Percentiles rank a stretch among this genome's conserved stretches.
Evolutionary conservation across 1,284 basidiomycete species (phyloP).

Genomic region (Leccinum variabile): DNA sequence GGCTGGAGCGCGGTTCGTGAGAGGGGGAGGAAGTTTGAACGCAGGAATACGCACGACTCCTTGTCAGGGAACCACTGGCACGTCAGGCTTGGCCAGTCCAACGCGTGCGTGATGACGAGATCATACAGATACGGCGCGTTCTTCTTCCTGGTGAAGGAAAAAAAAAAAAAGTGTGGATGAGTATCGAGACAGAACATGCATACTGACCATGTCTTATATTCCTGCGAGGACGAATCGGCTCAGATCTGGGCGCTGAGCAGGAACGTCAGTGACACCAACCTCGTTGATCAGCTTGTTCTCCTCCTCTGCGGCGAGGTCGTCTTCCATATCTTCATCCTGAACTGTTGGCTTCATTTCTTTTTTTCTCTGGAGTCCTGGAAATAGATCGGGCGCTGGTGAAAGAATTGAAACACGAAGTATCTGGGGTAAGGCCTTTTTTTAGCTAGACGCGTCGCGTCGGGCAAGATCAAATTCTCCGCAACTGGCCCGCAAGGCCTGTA

Average conservation of each 20-base stretch:
- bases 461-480: neutral
- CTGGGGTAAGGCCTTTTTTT: conserved; percentile 7
- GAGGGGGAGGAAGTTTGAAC: neutral
- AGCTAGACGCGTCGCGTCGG: conserved; percentile 1
- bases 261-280: conserved; percentile 46
- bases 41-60: conserved; percentile 66
- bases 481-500: neutral
- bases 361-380: neutral
- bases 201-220: conserved; percentile 79
- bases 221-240: conserved; percentile 43
- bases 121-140: conserved; percentile 98
- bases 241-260: conserved; percentile 8
- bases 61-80: conserved; percentile 99
- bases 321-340: conserved; percentile 70
- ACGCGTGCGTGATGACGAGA: conserved; percentile 94
- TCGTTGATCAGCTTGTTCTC: conserved; percentile 93
- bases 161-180: conserved; percentile 13
- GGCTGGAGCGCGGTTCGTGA: conserved; percentile 43
- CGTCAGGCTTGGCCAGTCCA: conserved; percentile 98
- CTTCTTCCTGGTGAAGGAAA: conserved; percentile 74
- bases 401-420: neutral
- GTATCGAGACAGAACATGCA: conserved; percentile 1
- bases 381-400: neutral
- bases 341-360: conserved; percentile 59
- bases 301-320: conserved; percentile 77